phyloP scores from a whole-genome alignment of 208 protist genomes.

The Naegleria lovaniensis region DNA sequence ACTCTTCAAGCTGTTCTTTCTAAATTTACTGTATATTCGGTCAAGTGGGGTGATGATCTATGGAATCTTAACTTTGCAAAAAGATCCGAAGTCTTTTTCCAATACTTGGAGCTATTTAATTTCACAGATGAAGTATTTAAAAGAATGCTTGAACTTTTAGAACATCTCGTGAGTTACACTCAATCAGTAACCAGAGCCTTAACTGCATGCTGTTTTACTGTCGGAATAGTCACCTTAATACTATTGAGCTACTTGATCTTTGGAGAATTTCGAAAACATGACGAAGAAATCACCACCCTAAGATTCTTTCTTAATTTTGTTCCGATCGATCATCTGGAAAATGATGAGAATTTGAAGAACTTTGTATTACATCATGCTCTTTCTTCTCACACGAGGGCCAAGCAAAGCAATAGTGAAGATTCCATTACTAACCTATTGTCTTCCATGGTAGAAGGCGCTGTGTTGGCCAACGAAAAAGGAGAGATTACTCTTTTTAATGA shows the following conservation, averaged over 20 bases:
- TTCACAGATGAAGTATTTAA: neutral
- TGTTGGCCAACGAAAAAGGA: neutral
- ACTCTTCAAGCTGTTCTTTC: neutral
- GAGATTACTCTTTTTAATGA: neutral
- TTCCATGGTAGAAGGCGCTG: neutral
- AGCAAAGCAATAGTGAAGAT: neutral
- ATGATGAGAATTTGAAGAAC: neutral
- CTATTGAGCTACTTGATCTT: neutral
- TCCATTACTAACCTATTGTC: neutral
- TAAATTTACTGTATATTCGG: neutral
- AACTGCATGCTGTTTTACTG: neutral
- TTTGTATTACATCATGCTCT: neutral
- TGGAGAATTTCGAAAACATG: neutral
- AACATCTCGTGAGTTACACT: neutral
- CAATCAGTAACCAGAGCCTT: neutral
- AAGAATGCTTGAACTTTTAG: neutral
- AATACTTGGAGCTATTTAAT: neutral
- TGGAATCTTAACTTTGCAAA: neutral
- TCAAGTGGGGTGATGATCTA: neutral
- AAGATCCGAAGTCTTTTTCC: neutral
- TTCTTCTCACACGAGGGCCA: neutral
- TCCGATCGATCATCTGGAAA: neutral
- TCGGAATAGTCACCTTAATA: neutral
- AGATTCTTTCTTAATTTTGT: neutral
- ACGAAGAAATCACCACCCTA: neutral